Conservation (phyloP, 139 green algal species). For the Chlamydomonas sp. region DNA sequence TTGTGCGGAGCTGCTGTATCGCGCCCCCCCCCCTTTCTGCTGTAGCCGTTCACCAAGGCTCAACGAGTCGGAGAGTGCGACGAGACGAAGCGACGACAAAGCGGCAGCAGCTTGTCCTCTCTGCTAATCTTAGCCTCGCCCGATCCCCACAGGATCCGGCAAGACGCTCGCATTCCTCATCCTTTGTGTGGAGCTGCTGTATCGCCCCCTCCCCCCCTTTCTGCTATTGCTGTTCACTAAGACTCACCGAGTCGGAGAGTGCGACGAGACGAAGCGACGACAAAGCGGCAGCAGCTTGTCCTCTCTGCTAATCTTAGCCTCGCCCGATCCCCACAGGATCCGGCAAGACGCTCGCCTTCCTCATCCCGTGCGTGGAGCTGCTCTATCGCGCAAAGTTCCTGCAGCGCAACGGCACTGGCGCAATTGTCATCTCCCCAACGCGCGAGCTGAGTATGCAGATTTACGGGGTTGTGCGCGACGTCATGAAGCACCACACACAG, state of each 20-base stretch:
- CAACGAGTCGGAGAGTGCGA: too few species aligned
- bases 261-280: too few species aligned
- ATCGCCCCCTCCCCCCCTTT: conserved; percentile 41
- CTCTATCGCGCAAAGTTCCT: conserved; percentile 89
- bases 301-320: too few species aligned
- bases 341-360: conserved; percentile 97
- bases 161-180: conserved; percentile 98
- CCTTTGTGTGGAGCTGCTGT: conserved; percentile 82
- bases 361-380: conserved; percentile 88
- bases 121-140: too few species aligned
- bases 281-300: too few species aligned
- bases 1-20: conserved; percentile 80
- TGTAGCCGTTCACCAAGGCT: too few species aligned
- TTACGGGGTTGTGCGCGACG: conserved; percentile 83
- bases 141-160: conserved; percentile 81
- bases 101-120: too few species aligned
- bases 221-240: too few species aligned
- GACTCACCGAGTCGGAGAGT: too few species aligned
- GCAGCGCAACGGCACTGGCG: conserved; percentile 89
- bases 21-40: too few species aligned
- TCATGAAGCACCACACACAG: conserved; percentile 86
- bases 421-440: conserved; percentile 87
- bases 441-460: conserved; percentile 94
- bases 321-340: too few species aligned
- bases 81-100: too few species aligned